phyloP scores from a whole-genome alignment of 2,329 filamentous ascomycete species.

The Colletotrichum caudatum region DNA sequence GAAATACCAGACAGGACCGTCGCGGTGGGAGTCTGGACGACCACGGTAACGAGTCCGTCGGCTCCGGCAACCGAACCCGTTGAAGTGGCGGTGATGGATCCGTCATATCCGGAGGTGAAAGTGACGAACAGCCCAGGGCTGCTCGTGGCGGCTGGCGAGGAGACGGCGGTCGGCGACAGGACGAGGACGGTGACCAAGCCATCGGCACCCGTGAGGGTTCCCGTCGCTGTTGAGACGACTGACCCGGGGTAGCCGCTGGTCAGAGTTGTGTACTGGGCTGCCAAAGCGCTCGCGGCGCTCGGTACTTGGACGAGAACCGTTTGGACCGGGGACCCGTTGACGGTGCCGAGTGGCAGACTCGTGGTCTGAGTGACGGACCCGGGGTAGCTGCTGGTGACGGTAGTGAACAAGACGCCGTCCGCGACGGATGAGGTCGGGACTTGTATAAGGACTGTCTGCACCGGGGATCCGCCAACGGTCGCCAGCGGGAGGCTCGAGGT shows the following conservation, averaged over 20 bases:
- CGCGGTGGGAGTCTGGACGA: slow-evolving; percentile 14
- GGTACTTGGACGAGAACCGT: slow-evolving; percentile 1
- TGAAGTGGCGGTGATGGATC: slow-evolving; percentile 14
- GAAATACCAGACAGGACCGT: not conserved
- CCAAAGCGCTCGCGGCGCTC: not conserved
- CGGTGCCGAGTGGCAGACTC: not conserved
- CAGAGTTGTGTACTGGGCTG: not conserved
- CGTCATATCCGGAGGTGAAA: slow-evolving; percentile 7
- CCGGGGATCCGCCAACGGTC: not conserved
- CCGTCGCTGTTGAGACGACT: slow-evolving; percentile 1
- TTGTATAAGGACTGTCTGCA: slow-evolving; percentile 9
- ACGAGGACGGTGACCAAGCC: slow-evolving; percentile 20
- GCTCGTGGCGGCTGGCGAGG: slow-evolving; percentile 6
- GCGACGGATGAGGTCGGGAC: slow-evolving; percentile 6
- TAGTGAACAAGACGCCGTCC: not conserved
- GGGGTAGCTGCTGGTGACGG: slow-evolving; percentile 6
- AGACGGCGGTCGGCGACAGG: slow-evolving; percentile 15
- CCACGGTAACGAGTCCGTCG: slow-evolving; percentile 19
- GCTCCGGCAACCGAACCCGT: slow-evolving; percentile 3
- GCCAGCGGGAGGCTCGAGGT: slow-evolving; percentile 6
- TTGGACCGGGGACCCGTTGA: not conserved
- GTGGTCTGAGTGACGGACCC: slow-evolving; percentile 9
- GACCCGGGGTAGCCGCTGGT: slow-evolving; percentile 22
- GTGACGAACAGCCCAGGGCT: not conserved
- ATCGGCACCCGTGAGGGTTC: not conserved